Evolutionary conservation across 257 asterid species (phyloP).

Genomic region (Pogostemon cablin): DNA sequence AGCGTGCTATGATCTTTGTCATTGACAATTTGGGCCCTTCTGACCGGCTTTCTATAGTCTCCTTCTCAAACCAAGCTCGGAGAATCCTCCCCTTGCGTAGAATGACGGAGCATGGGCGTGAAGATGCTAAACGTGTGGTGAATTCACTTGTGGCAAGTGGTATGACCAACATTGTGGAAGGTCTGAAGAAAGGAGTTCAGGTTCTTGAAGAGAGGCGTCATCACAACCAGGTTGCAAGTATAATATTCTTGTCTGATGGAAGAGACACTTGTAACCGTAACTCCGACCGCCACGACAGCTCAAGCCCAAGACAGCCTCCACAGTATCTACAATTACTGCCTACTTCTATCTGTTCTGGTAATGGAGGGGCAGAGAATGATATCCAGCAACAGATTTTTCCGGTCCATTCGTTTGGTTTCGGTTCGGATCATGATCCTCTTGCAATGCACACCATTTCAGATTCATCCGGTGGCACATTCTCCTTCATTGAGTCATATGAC

Average conservation of each 20-base stretch:
- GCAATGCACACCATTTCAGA: conserved; percentile 51
- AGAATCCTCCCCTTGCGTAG: conserved; percentile 36
- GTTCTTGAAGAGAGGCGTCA: conserved; percentile 36
- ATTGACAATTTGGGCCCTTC: conserved; percentile 38
- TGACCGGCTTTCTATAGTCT: conserved; percentile 41
- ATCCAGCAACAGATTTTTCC: conserved; percentile 26
- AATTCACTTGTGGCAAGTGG: conserved; percentile 12
- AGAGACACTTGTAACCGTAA: conserved; percentile 28
- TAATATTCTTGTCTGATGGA: conserved; percentile 36
- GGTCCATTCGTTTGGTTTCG: conserved; percentile 52
- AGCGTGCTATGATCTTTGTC: conserved; percentile 35
- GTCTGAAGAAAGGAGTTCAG: conserved; percentile 37
- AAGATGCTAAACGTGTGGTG: conserved; percentile 32
- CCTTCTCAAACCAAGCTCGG: conserved; percentile 31
- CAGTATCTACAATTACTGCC: conserved; percentile 35
- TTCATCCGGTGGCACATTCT: conserved; percentile 55
- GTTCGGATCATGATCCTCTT: conserved; percentile 47
- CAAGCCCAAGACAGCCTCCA: conserved; percentile 20
- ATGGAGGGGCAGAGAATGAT: background rate
- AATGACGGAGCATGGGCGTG: conserved; percentile 40
- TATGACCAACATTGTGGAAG: conserved; percentile 37
- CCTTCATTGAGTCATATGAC: conserved; percentile 44
- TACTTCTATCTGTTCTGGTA: conserved; percentile 33
- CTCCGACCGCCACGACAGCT: background rate
- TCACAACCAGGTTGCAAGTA: conserved; percentile 27